Conservation (phyloP, 75 land plant genomes). For the Ceratopteris richardii region DNA sequence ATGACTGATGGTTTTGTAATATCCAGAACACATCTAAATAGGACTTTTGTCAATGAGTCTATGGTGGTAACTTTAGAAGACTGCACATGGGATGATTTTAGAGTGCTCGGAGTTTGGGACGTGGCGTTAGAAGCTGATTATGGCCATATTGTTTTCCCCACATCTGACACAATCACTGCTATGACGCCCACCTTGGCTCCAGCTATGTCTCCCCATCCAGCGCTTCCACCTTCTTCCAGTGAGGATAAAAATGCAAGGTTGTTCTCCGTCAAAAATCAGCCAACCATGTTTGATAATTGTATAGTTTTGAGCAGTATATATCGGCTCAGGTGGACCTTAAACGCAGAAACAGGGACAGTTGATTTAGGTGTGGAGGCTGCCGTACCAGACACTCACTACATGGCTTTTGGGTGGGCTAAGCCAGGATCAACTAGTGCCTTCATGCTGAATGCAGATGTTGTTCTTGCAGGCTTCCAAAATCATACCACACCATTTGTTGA, state of each 20-base stretch:
- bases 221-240: slow-evolving; percentile 11
- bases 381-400: slow-evolving; percentile 46
- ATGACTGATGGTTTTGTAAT: slow-evolving; percentile 54
- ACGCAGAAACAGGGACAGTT: slow-evolving; percentile 26
- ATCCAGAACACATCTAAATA: slow-evolving; percentile 42
- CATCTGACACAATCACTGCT: not conserved
- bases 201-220: slow-evolving; percentile 7
- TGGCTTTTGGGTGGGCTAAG: slow-evolving; percentile 97
- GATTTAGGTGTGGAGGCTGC: slow-evolving; percentile 88
- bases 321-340: slow-evolving; percentile 75
- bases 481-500: slow-evolving; percentile 71
- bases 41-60: slow-evolving; percentile 44
- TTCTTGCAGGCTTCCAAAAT: slow-evolving; percentile 72
- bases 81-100: slow-evolving; percentile 58
- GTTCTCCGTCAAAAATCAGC: slow-evolving; percentile 30
- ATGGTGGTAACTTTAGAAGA: slow-evolving; percentile 41
- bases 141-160: slow-evolving; percentile 55
- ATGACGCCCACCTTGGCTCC: slow-evolving; percentile 9
- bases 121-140: slow-evolving; percentile 64
- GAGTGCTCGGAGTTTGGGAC: slow-evolving; percentile 84
- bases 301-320: slow-evolving; percentile 40
- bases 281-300: slow-evolving; percentile 96
- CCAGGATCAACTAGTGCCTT: slow-evolving; percentile 26
- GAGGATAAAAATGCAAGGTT: not conserved
- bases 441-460: slow-evolving; percentile 77